Evolutionary conservation across 2,329 filamentous ascomycete species (phyloP).

Genomic region (Botrytis medusae): DNA sequence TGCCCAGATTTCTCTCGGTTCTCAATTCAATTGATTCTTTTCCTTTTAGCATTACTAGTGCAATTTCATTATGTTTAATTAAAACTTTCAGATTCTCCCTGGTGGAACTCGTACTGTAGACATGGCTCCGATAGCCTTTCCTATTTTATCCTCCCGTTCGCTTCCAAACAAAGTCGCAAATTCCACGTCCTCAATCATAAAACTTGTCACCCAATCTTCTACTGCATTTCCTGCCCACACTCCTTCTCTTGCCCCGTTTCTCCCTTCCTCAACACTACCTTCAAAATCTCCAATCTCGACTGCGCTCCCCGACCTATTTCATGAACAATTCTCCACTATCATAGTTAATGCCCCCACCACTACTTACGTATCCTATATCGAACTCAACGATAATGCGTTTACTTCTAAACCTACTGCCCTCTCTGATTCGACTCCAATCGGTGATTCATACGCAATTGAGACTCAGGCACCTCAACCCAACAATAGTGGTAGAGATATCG

Average conservation of each 20-base stretch:
- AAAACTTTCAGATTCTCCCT: neutral
- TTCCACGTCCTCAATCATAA: neutral
- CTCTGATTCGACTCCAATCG: neutral
- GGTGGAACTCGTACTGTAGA: neutral
- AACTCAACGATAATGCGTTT: slow-evolving; percentile 8
- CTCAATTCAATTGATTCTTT: slow-evolving; percentile 3
- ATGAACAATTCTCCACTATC: neutral
- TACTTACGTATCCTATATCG: slow-evolving; percentile 1
- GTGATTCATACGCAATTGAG: neutral
- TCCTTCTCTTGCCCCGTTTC: neutral
- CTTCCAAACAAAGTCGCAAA: neutral
- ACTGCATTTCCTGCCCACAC: neutral
- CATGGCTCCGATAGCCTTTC: slow-evolving; percentile 8
- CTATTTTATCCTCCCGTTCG: slow-evolving; percentile 1
- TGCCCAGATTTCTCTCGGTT: neutral
- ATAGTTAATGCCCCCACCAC: slow-evolving; percentile 8
- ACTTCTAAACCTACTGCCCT: neutral
- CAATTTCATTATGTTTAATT: neutral
- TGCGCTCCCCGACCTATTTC: neutral
- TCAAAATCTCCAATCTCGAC: neutral
- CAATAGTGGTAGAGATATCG: neutral
- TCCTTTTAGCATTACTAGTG: neutral
- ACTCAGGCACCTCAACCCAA: neutral
- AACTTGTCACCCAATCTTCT: neutral
- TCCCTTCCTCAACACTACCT: neutral